Percentiles rank a stretch among this genome's conserved stretches.
Evolutionary conservation across 2,329 filamentous ascomycete species (phyloP).

Genomic region (Penicillium psychrosexuale): DNA sequence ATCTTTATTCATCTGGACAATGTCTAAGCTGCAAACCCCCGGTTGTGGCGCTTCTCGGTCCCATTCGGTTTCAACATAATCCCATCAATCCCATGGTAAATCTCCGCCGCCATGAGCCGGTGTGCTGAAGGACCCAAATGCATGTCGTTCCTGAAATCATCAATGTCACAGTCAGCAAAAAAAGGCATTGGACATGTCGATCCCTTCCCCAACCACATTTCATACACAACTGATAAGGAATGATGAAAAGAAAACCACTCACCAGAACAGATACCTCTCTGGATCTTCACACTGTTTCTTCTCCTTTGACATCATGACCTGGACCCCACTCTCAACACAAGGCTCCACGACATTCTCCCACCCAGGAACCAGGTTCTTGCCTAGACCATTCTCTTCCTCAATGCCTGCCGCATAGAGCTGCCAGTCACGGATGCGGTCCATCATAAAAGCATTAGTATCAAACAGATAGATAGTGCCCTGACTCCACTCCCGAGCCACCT

Average conservation of each 20-base stretch:
- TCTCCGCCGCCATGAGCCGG: conserved; percentile 37
- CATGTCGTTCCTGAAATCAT: conserved; percentile 39
- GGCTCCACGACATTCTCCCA: conserved; percentile 39
- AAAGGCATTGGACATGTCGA: conserved; percentile 9
- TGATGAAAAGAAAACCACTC: conserved; percentile 13
- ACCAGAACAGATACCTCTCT: conserved; percentile 44
- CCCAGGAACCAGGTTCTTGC: conserved; percentile 28
- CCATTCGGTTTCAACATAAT: conserved; percentile 26
- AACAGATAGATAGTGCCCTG: conserved; percentile 38
- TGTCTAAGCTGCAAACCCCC: conserved; percentile 24
- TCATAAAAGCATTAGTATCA: conserved; percentile 40
- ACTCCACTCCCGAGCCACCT: conserved; percentile 32
- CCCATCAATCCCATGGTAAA: conserved; percentile 36
- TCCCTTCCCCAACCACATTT: not conserved
- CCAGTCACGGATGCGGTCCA: conserved; percentile 40
- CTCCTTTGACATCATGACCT: conserved; percentile 32
- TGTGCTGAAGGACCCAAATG: conserved; percentile 40
- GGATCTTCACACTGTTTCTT: conserved; percentile 33
- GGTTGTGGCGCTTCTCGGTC: conserved; percentile 16
- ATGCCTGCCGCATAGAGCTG: conserved; percentile 38
- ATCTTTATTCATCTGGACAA: conserved; percentile 13
- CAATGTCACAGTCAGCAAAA: conserved; percentile 6
- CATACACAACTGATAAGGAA: not conserved
- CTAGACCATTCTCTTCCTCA: conserved; percentile 35
- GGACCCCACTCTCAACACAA: conserved; percentile 30